phyloP scores from a whole-genome alignment of 2,329 filamentous ascomycete species.

The Chlorencoelia australis region DNA sequence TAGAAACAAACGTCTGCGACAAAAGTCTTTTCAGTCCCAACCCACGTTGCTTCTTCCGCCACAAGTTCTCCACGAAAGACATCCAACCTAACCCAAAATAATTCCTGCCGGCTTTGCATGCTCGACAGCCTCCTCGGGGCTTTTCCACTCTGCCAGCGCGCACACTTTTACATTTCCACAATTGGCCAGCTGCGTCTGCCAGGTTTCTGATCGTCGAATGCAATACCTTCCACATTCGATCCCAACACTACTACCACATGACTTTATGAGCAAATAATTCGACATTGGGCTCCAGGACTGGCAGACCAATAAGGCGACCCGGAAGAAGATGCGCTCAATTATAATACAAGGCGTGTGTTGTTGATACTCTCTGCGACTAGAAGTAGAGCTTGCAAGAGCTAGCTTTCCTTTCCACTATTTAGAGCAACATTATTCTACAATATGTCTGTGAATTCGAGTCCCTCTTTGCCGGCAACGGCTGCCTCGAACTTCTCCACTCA shows the following conservation, averaged over 20 bases:
- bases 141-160: neutral
- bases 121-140: neutral
- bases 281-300: neutral
- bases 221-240: neutral
- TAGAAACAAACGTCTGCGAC: no score
- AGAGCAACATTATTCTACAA: constrained; percentile 16
- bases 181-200: neutral
- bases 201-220: neutral
- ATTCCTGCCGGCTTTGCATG: neutral
- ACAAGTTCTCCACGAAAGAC: no score
- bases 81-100: no score
- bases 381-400: no score
- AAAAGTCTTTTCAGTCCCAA: no score
- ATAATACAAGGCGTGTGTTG: constrained; percentile 15
- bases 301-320: neutral
- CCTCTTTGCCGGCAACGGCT: constrained; percentile 4
- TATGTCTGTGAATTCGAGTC: neutral
- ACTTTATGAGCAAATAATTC: neutral
- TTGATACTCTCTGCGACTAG: constrained; percentile 13
- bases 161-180: neutral
- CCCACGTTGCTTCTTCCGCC: no score
- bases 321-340: constrained; percentile 22
- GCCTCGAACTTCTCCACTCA: constrained; percentile 4
- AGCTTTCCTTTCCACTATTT: no score
- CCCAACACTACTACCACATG: neutral